A percentile compares a stretch with the other conserved stretches of the same genome.
These are phyloP conservation scores for Chlamydomonas incerta DNA, from an alignment of 139 green algal species.

Conservation along the genomic window DNA sequence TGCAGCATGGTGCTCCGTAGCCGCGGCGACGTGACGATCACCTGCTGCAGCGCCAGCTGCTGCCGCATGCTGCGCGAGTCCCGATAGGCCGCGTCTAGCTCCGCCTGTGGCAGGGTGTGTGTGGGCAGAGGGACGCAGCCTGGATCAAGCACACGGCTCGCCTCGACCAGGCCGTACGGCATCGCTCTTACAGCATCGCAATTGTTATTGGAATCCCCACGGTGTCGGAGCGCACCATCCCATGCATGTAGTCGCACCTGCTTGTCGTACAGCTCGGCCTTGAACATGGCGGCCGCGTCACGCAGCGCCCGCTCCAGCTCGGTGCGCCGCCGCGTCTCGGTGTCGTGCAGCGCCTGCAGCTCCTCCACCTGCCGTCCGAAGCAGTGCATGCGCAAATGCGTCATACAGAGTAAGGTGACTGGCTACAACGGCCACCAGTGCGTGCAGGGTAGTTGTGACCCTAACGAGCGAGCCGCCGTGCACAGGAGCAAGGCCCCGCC, in stretches of 20 bases:
- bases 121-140: no score
- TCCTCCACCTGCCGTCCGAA: slow-evolving; percentile 69
- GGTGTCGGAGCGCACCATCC: no score
- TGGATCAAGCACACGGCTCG: no score
- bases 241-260: slow-evolving; percentile 36
- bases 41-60: slow-evolving; percentile 27
- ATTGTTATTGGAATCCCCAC: no score
- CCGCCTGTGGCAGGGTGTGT: not conserved
- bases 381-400: no score
- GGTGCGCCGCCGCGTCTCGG: slow-evolving; percentile 52
- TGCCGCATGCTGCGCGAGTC: slow-evolving; percentile 29
- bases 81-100: slow-evolving; percentile 31
- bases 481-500: no score
- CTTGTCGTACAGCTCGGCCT: slow-evolving; percentile 72
- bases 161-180: no score
- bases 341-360: slow-evolving; percentile 51
- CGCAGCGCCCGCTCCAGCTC: slow-evolving; percentile 67
- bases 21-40: not conserved
- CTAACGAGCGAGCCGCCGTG: no score
- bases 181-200: no score
- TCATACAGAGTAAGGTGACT: no score
- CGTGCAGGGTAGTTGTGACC: no score
- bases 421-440: no score
- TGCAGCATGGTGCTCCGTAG: not conserved
- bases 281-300: slow-evolving; percentile 71